These are phyloP conservation scores for Leccinum sublutescens DNA, from an alignment of 768 basidiomycete species.

Conservation along the genomic window DNA sequence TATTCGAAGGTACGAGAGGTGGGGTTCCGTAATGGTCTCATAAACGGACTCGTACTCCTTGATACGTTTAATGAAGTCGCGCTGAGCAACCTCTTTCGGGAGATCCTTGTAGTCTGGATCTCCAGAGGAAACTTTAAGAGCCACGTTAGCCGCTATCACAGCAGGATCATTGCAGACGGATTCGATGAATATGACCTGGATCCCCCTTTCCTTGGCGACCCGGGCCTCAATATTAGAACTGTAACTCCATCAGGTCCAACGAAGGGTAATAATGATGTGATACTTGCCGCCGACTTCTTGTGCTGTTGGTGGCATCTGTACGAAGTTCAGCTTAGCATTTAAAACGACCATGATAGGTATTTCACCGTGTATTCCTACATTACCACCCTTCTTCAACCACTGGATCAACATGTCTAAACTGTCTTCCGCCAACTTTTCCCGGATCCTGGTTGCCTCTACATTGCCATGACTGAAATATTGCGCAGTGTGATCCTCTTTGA, in stretches of 20 bases:
- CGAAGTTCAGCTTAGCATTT: not conserved
- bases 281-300: slow-evolving; percentile 63
- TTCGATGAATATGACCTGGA: slow-evolving; percentile 91
- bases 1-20: slow-evolving; percentile 88
- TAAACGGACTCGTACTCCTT: slow-evolving; percentile 93
- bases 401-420: slow-evolving; percentile 92
- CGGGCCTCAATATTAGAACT: slow-evolving; percentile 85
- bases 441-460: slow-evolving; percentile 64
- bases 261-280: not conserved
- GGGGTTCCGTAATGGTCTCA: slow-evolving; percentile 89
- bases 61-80: slow-evolving; percentile 90
- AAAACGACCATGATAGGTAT: slow-evolving; percentile 1
- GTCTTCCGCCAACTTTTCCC: slow-evolving; percentile 86
- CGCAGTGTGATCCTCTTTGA: slow-evolving; percentile 89
- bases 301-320: slow-evolving; percentile 95
- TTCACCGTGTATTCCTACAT: slow-evolving; percentile 95
- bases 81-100: slow-evolving; percentile 79
- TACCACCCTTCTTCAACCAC: slow-evolving; percentile 94
- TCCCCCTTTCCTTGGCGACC: slow-evolving; percentile 81
- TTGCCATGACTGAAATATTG: slow-evolving; percentile 90
- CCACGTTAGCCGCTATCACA: slow-evolving; percentile 93
- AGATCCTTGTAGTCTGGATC: slow-evolving; percentile 97
- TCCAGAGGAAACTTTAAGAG: slow-evolving; percentile 91
- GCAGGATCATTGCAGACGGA: slow-evolving; percentile 92
- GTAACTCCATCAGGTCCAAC: slow-evolving; percentile 5